phyloP scores from a whole-genome alignment of 805 yeast species.

The Candida namnaoensis region DNA sequence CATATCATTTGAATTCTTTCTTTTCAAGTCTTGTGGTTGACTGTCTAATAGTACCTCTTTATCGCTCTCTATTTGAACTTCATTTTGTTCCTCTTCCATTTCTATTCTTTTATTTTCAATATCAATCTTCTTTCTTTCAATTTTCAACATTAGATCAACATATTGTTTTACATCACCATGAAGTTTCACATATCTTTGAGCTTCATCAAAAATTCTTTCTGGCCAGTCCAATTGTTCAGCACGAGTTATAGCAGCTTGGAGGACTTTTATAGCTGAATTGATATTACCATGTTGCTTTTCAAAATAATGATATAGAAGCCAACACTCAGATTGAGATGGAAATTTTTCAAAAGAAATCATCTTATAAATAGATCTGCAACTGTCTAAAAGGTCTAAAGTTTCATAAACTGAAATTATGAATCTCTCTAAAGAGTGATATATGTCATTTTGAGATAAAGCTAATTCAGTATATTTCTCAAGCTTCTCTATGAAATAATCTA shows the following conservation, averaged over 20 bases:
- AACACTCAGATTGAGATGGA: conserved; percentile 31
- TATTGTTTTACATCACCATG: conserved; percentile 21
- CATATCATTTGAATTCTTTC: conserved; percentile 3
- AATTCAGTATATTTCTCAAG: neutral
- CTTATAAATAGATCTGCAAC: conserved; percentile 19
- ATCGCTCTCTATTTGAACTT: neutral
- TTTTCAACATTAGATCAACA: conserved; percentile 15
- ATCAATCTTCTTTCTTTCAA: conserved; percentile 16
- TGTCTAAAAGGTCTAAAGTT: conserved; percentile 17
- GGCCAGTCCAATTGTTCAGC: conserved; percentile 36
- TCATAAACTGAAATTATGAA: conserved; percentile 26
- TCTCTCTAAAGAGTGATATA: conserved; percentile 36
- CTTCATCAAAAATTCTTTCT: conserved; percentile 37
- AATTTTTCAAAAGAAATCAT: conserved; percentile 17
- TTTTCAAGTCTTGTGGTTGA: neutral
- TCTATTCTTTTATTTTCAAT: conserved; percentile 4
- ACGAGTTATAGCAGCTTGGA: conserved; percentile 22
- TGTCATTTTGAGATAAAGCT: conserved; percentile 18
- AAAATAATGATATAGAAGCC: conserved; percentile 36
- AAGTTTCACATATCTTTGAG: conserved; percentile 26
- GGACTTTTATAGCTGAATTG: conserved; percentile 17
- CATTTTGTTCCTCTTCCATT: conserved; percentile 6
- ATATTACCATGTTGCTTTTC: conserved; percentile 23
- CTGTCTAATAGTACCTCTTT: no score
- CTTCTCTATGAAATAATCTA: no score